These are phyloP conservation scores for Candida vartiovaarae DNA, from an alignment of 805 yeast species.

Conservation along the genomic window DNA sequence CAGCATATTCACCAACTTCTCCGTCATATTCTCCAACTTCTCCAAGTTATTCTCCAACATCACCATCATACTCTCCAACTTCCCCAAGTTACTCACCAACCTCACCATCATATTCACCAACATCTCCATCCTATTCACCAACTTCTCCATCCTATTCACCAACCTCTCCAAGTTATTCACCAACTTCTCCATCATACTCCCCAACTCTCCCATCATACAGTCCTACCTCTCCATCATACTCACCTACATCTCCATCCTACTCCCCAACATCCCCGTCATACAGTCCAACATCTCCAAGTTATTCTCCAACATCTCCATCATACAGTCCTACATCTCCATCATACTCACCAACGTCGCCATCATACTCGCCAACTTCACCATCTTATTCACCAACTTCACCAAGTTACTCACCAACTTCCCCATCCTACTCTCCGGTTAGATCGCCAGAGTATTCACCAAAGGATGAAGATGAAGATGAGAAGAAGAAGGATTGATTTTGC, in stretches of 20 bases:
- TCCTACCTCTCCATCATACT: constrained; percentile 57
- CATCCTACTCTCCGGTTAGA: constrained; percentile 53
- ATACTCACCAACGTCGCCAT: constrained; percentile 70
- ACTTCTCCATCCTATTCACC: constrained; percentile 40
- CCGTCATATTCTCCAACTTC: constrained; percentile 53
- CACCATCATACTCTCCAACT: constrained; percentile 47
- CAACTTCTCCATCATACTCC: constrained; percentile 20
- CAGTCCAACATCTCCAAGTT: constrained; percentile 62
- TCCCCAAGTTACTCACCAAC: constrained; percentile 60
- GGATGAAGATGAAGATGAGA: constrained; percentile 6
- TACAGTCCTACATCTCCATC: constrained; percentile 64
- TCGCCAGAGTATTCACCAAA: constrained; percentile 11
- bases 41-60: constrained; percentile 50
- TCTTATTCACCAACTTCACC: constrained; percentile 81
- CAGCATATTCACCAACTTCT: constrained; percentile 70
- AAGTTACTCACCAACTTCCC: constrained; percentile 65
- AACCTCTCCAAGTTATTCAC: constrained; percentile 33
- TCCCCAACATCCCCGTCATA: constrained; percentile 66
- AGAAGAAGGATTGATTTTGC: constrained; percentile 3
- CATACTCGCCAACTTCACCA: constrained; percentile 76
- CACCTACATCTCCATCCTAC: constrained; percentile 71
- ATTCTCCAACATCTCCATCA: constrained; percentile 71
- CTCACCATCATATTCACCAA: constrained; percentile 41
- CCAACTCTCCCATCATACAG: constrained; percentile 14
- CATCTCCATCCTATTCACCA: constrained; percentile 34